Evolutionary conservation across 2,329 filamentous ascomycete genomes (phyloP), one percentile per base, ranked within the genome.

Genomic region (Gyromitra esculenta): DNA sequence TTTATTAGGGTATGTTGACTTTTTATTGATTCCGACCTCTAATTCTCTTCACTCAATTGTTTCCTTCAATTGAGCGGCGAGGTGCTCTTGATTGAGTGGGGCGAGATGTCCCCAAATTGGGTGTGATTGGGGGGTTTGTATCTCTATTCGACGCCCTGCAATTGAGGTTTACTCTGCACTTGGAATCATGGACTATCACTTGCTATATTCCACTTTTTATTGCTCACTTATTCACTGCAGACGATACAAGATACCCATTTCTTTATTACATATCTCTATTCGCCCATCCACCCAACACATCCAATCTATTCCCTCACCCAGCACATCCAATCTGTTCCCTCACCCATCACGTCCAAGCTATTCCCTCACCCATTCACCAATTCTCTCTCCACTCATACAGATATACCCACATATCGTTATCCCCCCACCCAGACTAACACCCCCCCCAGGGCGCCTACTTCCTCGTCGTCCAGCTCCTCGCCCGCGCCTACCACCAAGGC

Each of bases 401-500:
- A 31, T 31, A 31, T 31, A 31, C 25, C 25, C 18, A 21, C 18
- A 21, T 21, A 21, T 21, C 18, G 18, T 21, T 21, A 21, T 21
- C 18, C 18, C 25, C 3, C 25, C 25, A 4, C 25, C 4, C 25
- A 31, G 2, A 31, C 25, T 31, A 31, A 31, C 48, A 45, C 25
- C 43, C 43, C 15, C 13, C 31, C 9, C 68, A 81, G 63, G 90
- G 93, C 31, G 95, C 96, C 60, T 98, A 98, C 83, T 99, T 97
- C 83, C 82, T 97, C 50, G 87, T 87, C 62, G 97, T 94, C 0
- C 95, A 98, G 84, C 87, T 98, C 60, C 86, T 98, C 77, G 96
- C 95, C 3, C 87, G 96, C 77, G 95, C 96, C 5, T 99, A 99
- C 83, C 94, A 98, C 82, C 95, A 98, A 85, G 96, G 93, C 8